These are phyloP conservation scores for Suillus bovinus DNA, from an alignment of 768 basidiomycete species.

Conservation along the genomic window DNA sequence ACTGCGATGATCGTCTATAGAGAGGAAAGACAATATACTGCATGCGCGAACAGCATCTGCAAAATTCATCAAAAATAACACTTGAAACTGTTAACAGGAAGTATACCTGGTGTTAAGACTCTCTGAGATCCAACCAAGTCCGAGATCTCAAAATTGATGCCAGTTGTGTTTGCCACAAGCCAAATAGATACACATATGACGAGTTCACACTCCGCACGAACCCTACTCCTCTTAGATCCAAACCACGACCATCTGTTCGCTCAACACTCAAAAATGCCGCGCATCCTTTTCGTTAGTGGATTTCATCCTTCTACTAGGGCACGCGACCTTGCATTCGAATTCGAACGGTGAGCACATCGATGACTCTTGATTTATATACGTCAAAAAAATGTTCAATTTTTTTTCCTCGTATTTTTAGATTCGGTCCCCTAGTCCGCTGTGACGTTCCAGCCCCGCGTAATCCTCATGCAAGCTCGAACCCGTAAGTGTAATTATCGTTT, in stretches of 20 bases:
- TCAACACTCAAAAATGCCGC: conserved; percentile 51
- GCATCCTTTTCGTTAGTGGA: conserved; percentile 85
- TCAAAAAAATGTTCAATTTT: conserved; percentile 10
- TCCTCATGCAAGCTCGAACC: conserved; percentile 69
- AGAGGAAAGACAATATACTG: conserved; percentile 18
- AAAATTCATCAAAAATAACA: conserved; percentile 11
- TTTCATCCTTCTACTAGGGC: conserved; percentile 84
- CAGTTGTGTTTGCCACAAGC: conserved; percentile 34
- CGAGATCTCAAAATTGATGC: background rate
- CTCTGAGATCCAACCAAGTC: background rate
- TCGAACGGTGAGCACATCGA: conserved; percentile 65
- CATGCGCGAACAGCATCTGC: conserved; percentile 22
- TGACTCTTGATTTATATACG: background rate
- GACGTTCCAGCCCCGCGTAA: conserved; percentile 89
- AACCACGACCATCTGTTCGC: conserved; percentile 22
- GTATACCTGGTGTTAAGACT: conserved; percentile 11
- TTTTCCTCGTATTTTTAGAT: conserved; percentile 45
- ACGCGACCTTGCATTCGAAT: conserved; percentile 81
- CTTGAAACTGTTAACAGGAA: background rate
- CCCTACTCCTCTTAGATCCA: conserved; percentile 19
- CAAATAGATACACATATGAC: conserved; percentile 34
- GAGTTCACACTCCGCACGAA: conserved; percentile 32
- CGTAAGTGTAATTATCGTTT: conserved; percentile 59
- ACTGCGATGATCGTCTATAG: conserved; percentile 6
- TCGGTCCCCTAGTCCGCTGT: conserved; percentile 81